Evolutionary conservation across 2,329 filamentous ascomycete species (phyloP), one percentile per base, ranked within the genome.

Genomic region (Exophiala spinifera): DNA sequence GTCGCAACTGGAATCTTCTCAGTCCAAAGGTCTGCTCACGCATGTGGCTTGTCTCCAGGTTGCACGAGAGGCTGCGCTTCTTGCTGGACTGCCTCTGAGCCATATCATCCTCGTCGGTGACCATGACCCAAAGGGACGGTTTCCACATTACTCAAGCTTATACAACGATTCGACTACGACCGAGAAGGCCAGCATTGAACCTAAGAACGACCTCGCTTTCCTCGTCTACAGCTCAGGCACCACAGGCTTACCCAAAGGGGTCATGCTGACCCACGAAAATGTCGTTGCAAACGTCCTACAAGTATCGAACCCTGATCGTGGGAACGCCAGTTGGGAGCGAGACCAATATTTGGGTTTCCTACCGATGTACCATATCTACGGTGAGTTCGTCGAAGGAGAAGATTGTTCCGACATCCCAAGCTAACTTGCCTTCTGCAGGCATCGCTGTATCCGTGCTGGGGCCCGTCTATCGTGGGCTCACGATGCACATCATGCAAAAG

Each of bases 311-410:
- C 85, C 89, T 51, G 75, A 72, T 1, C 74, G 46, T 74, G 71
- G 20, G 80, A 81, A 67, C 74, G 79, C 36, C 82, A 83, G 6
- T 79, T 81, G 1, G 67, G 53, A 79, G 82, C 68, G 20, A 0
- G 91, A 96, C 66, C 82, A 80, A 53, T 75, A 91, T 19, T 70
- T 96, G 5, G 88, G 87, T 1, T 86, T 95, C 53, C 71, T 95
- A 13, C 91, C 91, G 0, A 92, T 96, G 69, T 96, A 90, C 72
- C 91, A 96, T 67, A 91, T 95, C 57, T 96, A 95, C 65, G 89
- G 55, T 51, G 14, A 25, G 55, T 21, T 10, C 11, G 28, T 31
- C 28, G 11, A 13, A 14, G 11, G 4, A 3, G 4, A 36, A n/a
- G 33, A 7, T 19, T 34, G 2, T 23, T 11, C 83, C 10, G 8